phyloP scores from a whole-genome alignment of 768 basidiomycete species.

The Boletus sp. region DNA sequence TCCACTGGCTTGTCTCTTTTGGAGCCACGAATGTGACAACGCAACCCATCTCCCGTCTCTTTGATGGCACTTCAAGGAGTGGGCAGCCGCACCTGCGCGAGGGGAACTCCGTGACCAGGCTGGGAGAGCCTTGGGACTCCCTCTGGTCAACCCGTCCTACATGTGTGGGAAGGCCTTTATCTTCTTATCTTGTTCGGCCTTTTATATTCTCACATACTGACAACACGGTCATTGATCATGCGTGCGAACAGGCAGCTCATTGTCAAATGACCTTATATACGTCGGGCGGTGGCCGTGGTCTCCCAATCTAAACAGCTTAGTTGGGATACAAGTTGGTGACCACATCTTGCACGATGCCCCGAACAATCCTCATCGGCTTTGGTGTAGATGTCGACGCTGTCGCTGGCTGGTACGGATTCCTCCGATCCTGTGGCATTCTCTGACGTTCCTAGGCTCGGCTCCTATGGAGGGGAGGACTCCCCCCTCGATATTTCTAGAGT shows the following conservation, averaged over 20 bases:
- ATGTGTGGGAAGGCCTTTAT: neutral
- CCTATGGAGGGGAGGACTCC: slow-evolving; percentile 73
- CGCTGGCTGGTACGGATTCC: slow-evolving; percentile 54
- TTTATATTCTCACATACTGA: neutral
- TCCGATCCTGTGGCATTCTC: neutral
- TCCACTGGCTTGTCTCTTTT: slow-evolving; percentile 23
- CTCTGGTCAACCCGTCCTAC: neutral
- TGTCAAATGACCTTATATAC: neutral
- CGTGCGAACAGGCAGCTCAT: neutral
- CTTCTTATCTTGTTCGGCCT: neutral
- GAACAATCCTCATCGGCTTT: slow-evolving; percentile 56
- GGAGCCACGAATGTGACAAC: slow-evolving; percentile 5
- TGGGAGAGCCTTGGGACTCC: neutral
- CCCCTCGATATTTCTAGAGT: slow-evolving; percentile 66
- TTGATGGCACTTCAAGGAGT: slow-evolving; percentile 18
- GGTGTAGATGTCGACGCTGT: slow-evolving; percentile 78
- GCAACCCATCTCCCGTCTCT: slow-evolving; percentile 20
- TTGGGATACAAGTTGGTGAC: neutral
- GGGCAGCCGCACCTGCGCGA: slow-evolving; percentile 7
- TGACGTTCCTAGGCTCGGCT: slow-evolving; percentile 50
- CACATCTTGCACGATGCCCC: slow-evolving; percentile 38
- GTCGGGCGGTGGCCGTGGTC: neutral
- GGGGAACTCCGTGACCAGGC: slow-evolving; percentile 7
- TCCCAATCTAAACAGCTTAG: neutral
- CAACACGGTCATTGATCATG: neutral